Percentiles rank a stretch among this genome's conserved stretches.
These are phyloP conservation scores for Oryza brachyantha DNA, from an alignment of 176 grass and related monocot species.

Conservation along the genomic window DNA sequence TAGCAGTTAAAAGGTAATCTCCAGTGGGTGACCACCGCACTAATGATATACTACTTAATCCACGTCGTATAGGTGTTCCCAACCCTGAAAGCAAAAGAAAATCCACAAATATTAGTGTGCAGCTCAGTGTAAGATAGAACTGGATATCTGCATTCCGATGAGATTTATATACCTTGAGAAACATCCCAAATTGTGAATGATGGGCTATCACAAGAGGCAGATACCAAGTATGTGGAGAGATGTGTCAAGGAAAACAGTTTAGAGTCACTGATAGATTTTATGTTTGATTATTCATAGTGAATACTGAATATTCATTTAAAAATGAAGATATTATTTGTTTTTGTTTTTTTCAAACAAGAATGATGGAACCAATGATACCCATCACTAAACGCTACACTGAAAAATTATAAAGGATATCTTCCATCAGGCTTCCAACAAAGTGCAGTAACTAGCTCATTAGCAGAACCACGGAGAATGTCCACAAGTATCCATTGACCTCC, in stretches of 20 bases:
- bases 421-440: conserved; percentile 92
- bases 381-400: not conserved
- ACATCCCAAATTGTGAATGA: conserved; percentile 98
- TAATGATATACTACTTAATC: conserved; percentile 78
- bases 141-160: not conserved
- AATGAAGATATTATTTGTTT: not conserved
- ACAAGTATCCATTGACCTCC: conserved; percentile 72
- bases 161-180: conserved; percentile 61
- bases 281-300: not conserved
- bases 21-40: conserved; percentile 90
- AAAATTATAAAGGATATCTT: conserved; percentile 81
- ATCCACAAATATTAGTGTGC: conserved; percentile 3
- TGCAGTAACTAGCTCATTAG: conserved; percentile 59
- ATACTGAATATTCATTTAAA: not conserved
- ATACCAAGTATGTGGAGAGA: conserved; percentile 79
- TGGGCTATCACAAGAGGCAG: conserved; percentile 73
- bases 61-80: conserved; percentile 81
- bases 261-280: conserved; percentile 5
- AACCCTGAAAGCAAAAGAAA: conserved; percentile 49
- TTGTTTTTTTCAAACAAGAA: conserved; percentile 1
- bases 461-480: conserved; percentile 63
- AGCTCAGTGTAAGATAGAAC: not conserved
- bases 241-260: conserved; percentile 66
- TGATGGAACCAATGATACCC: conserved; percentile 10
- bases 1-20: conserved; percentile 87